A percentile compares a stretch with the other conserved stretches of the same genome.
Conservation (phyloP, 2,329 filamentous ascomycete species). For the Coniochaeta hoffmannii region DNA sequence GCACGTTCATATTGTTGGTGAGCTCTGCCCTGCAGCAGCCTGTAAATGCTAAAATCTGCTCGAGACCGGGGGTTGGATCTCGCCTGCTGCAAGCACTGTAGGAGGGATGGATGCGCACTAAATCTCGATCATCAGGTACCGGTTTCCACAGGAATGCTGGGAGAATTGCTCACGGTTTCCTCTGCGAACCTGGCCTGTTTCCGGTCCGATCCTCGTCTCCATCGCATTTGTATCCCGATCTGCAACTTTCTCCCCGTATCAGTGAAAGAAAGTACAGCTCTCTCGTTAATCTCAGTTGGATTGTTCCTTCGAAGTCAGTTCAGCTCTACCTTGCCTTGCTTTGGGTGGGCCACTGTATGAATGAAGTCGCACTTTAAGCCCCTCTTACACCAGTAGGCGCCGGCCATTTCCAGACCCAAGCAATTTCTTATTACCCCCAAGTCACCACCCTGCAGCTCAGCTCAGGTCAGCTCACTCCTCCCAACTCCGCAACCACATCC, state of each 20-base stretch:
- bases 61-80: not conserved
- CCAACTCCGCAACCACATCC: slow-evolving; percentile 8
- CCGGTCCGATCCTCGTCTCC: not conserved
- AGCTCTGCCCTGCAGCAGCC: not conserved
- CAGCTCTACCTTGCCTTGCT: too few species aligned
- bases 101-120: not conserved
- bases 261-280: not conserved
- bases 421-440: slow-evolving; percentile 15
- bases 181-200: not conserved
- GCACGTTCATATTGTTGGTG: too few species aligned
- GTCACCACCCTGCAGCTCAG: too few species aligned
- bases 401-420: slow-evolving; percentile 2
- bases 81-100: not conserved
- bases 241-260: too few species aligned
- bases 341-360: not conserved
- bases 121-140: slow-evolving; percentile 1
- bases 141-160: not conserved
- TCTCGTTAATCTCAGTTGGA: not conserved
- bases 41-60: not conserved
- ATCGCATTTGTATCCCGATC: too few species aligned
- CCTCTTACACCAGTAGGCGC: slow-evolving; percentile 4
- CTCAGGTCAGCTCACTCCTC: not conserved
- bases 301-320: not conserved
- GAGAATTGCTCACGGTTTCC: not conserved
- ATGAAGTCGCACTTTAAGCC: not conserved